A percentile compares a stretch with the other conserved stretches of the same genome.
Conservation (phyloP, 495 filamentous ascomycete genomes). For the Thermochaetoides thermophila region DNA sequence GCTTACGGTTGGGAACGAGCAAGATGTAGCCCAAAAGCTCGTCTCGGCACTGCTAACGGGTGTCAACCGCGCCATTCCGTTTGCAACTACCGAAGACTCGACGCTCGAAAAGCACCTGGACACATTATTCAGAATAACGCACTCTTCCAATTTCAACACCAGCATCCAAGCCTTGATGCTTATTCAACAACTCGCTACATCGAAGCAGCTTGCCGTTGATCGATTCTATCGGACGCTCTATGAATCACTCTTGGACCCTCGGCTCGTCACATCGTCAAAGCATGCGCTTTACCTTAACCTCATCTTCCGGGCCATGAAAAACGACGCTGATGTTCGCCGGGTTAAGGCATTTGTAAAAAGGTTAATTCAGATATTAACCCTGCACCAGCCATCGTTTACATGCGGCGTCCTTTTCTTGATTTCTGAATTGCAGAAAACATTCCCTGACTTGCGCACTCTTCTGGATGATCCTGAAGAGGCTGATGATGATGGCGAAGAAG, state of each 20-base stretch:
- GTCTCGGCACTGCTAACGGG: slow-evolving; percentile 81
- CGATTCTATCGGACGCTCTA: slow-evolving; percentile 92
- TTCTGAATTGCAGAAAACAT: slow-evolving; percentile 59
- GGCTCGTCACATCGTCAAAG: slow-evolving; percentile 79
- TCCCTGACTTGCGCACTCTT: slow-evolving; percentile 58
- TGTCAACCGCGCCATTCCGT: slow-evolving; percentile 90
- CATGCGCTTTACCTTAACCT: slow-evolving; percentile 91
- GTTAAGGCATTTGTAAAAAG: slow-evolving; percentile 93
- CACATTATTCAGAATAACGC: slow-evolving; percentile 84
- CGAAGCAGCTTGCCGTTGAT: slow-evolving; percentile 63
- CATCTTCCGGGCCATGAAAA: slow-evolving; percentile 71
- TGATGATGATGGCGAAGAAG: slow-evolving; percentile 24
- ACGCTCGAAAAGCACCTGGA: slow-evolving; percentile 79
- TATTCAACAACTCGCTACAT: slow-evolving; percentile 76
- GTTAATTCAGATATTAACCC: slow-evolving; percentile 64
- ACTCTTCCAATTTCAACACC: slow-evolving; percentile 97
- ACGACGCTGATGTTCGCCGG: slow-evolving; percentile 70
- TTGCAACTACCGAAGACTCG: slow-evolving; percentile 63
- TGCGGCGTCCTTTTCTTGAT: slow-evolving; percentile 81
- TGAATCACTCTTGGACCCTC: slow-evolving; percentile 81
- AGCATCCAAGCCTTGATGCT: slow-evolving; percentile 91
- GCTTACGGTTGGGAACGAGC: slow-evolving; percentile 35
- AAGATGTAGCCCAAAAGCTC: slow-evolving; percentile 64
- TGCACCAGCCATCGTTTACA: slow-evolving; percentile 87
- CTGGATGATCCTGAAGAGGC: slow-evolving; percentile 57